phyloP scores from a whole-genome alignment of 768 basidiomycete species.

The Russula dissimulans region DNA sequence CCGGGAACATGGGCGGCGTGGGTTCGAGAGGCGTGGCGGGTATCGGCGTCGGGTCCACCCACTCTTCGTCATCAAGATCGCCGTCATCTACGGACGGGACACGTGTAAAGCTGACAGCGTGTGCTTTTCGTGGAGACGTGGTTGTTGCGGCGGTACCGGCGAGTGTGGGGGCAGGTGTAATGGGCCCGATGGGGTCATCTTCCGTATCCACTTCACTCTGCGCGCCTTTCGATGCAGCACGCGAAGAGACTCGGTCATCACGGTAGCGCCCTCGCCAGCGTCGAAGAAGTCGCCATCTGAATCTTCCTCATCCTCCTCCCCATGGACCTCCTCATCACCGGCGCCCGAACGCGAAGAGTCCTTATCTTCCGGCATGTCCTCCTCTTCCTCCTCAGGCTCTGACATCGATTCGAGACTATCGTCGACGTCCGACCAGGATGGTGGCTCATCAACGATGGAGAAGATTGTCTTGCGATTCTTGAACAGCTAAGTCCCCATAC shows the following conservation, averaged over 20 bases:
- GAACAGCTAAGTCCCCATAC: constrained; percentile 30
- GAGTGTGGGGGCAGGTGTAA: constrained; percentile 51
- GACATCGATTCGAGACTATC: constrained; percentile 77
- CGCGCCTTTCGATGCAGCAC: constrained; percentile 28
- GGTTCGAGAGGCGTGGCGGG: constrained; percentile 21
- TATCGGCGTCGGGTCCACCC: constrained; percentile 60
- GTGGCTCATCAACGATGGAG: constrained; percentile 80
- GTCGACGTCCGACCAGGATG: constrained; percentile 72
- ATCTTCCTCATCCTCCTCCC: constrained; percentile 28
- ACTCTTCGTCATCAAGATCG: constrained; percentile 40
- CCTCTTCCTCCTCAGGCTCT: constrained; percentile 61
- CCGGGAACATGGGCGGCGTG: constrained; percentile 2
- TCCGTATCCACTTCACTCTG: constrained; percentile 59
- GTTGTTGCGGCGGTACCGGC: constrained; percentile 12
- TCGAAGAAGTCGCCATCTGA: constrained; percentile 46
- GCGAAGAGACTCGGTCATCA: constrained; percentile 34
- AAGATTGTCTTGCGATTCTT: constrained; percentile 57
- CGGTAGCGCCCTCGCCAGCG: constrained; percentile 27
- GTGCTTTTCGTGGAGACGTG: constrained; percentile 21
- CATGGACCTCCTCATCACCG: constrained; percentile 21
- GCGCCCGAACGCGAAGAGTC: constrained; percentile 6
- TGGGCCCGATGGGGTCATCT: constrained; percentile 60
- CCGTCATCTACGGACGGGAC: constrained; percentile 31
- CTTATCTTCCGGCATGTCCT: constrained; percentile 43
- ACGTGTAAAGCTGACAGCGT: constrained; percentile 26